These are phyloP conservation scores for Strobilomyces echinocephalus DNA, from an alignment of 768 basidiomycete species.

Conservation along the genomic window DNA sequence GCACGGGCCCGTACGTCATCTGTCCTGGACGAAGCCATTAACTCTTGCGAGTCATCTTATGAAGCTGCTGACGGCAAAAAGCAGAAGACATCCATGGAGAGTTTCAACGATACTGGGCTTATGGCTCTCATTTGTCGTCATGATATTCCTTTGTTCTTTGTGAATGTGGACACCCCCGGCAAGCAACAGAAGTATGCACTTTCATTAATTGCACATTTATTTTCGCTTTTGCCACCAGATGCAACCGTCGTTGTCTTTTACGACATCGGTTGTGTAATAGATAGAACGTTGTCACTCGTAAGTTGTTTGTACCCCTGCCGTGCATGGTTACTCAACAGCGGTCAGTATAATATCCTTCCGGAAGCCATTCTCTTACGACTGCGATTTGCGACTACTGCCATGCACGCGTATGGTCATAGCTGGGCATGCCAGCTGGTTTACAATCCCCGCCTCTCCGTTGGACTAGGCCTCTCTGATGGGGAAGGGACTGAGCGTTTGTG, in stretches of 20 bases:
- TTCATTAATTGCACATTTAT: neutral
- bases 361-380: neutral
- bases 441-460: neutral
- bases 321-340: neutral
- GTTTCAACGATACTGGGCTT: neutral
- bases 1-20: too few species aligned
- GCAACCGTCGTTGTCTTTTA: neutral
- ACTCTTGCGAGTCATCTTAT: neutral
- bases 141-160: neutral
- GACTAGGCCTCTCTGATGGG: neutral
- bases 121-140: neutral
- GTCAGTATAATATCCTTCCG: neutral
- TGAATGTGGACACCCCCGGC: neutral
- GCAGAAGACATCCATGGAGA: neutral
- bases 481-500: neutral
- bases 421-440: neutral
- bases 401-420: too few species aligned
- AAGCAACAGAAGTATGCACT: neutral
- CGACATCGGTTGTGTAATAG: neutral
- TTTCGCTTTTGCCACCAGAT: neutral
- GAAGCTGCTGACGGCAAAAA: neutral
- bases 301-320: neutral
- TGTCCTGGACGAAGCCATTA: neutral
- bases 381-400: neutral
- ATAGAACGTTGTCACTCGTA: neutral